Base-by-base conservation (phyloP, 805 yeast species). In the Ogataea ramenticola region DNA sequence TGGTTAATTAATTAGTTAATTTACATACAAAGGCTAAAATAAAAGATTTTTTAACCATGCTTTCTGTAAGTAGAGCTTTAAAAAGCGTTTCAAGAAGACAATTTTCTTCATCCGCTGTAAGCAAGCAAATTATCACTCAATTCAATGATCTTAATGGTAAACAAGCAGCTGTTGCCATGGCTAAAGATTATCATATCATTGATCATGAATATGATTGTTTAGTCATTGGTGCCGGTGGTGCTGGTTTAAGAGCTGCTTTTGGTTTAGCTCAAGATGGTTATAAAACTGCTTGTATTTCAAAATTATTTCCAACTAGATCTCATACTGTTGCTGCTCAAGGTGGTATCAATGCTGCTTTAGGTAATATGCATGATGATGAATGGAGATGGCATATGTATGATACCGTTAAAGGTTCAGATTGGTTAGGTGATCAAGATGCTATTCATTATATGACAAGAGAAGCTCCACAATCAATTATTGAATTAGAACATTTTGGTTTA, bases 371-470 rank as follows among this genome's bases (percentile, higher is more conserved):
- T 73, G 75, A 79, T 55, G 99, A 91, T 68, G 90, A 90, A 73
- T 91, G 99, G 99, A 95, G 87, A 68, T 93, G 98, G 97, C 99
- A 91, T 69, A 90, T 91, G 97, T 91, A 93, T 70, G 99, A 91
- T 65, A 91, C 99, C 58, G 98, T 91, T 57, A 91, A 91, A 72
- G 99, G 99, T 52, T 89, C 97, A 10, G 99, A 91, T 71, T 91
- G 99, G 99, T 80, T 91, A 51, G 99, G 99, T 62, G 99, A 91
- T 70, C 99, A 91, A 73, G 99, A 91, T 64, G 96, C 98, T 44
- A 91, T 93, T 64, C 98, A 91, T 71, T 91, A 91, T 72, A 91
- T 91, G 99, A 91, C 99, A 46, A 82, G 89, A 66, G 98, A 91
- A 71, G 99, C 99, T 24, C 96, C 98, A 36, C 79, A 81, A 55